Base-by-base conservation (phyloP, 371 early-diverging fungal genomes). In the Amoeboaphelidium occidentale region DNA sequence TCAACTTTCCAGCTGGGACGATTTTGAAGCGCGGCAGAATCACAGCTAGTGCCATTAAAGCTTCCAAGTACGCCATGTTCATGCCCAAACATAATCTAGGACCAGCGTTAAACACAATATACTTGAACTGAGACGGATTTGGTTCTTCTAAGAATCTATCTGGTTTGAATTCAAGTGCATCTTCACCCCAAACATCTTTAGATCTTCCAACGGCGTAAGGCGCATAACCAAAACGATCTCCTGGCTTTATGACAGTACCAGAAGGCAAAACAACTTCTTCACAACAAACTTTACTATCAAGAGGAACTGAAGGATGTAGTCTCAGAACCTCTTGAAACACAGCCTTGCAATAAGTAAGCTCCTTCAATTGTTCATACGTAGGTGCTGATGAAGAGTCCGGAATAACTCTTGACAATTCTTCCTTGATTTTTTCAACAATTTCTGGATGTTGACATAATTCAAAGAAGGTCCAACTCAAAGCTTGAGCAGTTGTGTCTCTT, bases 401-500 rank as follows among this genome's bases (percentile, higher is more conserved):
- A 25, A 12, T 47, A 21, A 3, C 6, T 23, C 51, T 23, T 27
- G 3, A 48, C 23, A 77, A 68, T 50, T 81, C 81, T 25, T 69
- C 64, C 23, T 71, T 51, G 14, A 82, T 53, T 44, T 64, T 70
- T 20, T 49, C 46, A 51, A 75, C 68, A 0, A 75, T 68, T 1
- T 59, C 52, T 0, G 74, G 69, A 45, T 73, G 63, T 24, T 63
- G 58, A 46, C 66, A 55, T 21, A 82, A 61, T 27, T 60, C 60
- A 46, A 67, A 76, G 51, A 77, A 69, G 24, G 71, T 65, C 83
- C 83, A 82, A 3, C 69, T 68, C 12, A 81, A 64, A 0, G 76
- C 72, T 52, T 77, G 77, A 0, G 78, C 75, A 1, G 81, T 80
- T 0, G 78, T 76, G 47, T 79, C 78, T 14, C 78, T 62, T 2